Evolutionary conservation across 176 grass and related monocot genomes (phyloP).

Genomic region (Aegilops tauschii): DNA sequence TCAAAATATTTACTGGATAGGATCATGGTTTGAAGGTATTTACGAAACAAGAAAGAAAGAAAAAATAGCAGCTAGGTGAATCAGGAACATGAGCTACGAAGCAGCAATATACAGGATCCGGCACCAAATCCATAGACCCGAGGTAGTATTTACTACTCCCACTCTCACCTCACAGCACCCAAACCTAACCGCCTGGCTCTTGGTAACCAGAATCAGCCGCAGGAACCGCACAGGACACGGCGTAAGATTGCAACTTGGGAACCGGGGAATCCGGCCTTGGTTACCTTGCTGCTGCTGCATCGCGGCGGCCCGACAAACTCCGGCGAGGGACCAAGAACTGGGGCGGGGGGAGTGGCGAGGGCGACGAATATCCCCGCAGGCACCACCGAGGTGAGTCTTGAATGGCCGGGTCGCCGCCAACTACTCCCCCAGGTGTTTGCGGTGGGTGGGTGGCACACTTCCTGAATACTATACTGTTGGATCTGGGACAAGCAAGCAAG

Average conservation of each 20-base stretch:
- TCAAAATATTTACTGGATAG: too few species aligned
- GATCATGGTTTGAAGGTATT: not conserved
- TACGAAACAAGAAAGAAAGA: too few species aligned
- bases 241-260: not conserved
- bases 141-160: not conserved
- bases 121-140: not conserved
- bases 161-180: not conserved
- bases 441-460: not conserved
- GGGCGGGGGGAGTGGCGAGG: not conserved
- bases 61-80: not conserved
- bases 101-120: not conserved
- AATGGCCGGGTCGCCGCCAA: constrained; percentile 18
- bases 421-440: not conserved
- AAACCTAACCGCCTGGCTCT: not conserved
- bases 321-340: constrained; percentile 2
- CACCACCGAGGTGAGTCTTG: not conserved
- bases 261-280: not conserved
- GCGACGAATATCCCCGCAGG: not conserved
- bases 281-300: constrained; percentile 61
- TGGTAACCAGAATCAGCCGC: not conserved
- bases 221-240: not conserved
- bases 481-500: not conserved
- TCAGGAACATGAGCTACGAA: not conserved
- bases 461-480: not conserved
- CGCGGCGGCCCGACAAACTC: not conserved